A percentile compares a stretch with the other conserved stretches of the same genome.
phyloP scores from a whole-genome alignment of 306 rosid genomes.

The Albizia julibrissin region DNA sequence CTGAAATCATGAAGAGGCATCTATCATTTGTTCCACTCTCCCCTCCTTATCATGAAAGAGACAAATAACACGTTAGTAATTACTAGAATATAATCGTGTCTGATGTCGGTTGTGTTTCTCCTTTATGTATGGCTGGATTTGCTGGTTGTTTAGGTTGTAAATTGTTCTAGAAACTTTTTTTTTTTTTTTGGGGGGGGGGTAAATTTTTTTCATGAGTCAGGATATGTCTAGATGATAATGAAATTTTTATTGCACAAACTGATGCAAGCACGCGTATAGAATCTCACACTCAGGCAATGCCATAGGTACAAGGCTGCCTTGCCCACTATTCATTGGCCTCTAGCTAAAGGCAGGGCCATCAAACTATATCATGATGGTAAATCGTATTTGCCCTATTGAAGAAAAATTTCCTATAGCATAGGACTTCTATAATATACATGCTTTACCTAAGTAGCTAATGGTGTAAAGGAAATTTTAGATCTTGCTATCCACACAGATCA shows the following conservation, averaged over 20 bases:
- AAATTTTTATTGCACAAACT: conserved; percentile 36
- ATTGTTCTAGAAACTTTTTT: not conserved
- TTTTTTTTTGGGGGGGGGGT: too few species aligned
- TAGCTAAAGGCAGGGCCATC: conserved; percentile 49
- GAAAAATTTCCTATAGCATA: conserved; percentile 54
- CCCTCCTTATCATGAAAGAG: not conserved
- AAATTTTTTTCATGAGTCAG: not conserved
- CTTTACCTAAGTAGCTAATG: conserved; percentile 41
- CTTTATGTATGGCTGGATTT: not conserved
- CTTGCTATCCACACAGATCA: conserved; percentile 66
- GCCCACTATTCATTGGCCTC: conserved; percentile 46
- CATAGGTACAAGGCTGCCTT: conserved; percentile 41
- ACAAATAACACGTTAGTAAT: not conserved
- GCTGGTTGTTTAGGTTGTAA: not conserved
- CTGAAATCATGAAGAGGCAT: not conserved
- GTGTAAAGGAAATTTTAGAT: conserved; percentile 55
- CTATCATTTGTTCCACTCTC: not conserved
- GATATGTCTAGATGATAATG: conserved; percentile 19
- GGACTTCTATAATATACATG: conserved; percentile 50
- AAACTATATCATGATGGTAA: conserved; percentile 40
- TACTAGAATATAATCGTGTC: not conserved
- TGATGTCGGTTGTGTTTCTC: conserved; percentile 1
- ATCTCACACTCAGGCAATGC: conserved; percentile 44
- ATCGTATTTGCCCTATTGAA: conserved; percentile 35
- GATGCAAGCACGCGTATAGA: conserved; percentile 39